Evolutionary conservation across 176 grass and related monocot genomes (phyloP), one percentile per base, ranked within the genome.

Genomic region (Oryza glumipatula): DNA sequence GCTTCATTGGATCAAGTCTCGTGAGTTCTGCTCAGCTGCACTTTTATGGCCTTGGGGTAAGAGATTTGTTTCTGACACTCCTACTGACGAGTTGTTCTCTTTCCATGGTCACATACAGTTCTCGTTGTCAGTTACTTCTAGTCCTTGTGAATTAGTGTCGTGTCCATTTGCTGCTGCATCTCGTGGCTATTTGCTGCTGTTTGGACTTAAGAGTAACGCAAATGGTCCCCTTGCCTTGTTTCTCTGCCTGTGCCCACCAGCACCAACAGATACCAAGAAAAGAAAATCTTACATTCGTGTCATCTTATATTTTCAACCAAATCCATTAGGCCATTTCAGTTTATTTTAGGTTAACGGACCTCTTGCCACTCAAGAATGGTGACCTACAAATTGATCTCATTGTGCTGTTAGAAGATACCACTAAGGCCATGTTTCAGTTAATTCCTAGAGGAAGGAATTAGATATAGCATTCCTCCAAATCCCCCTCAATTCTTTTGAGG

Each of bases 101-200:
- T 90, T 69, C 79, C 88, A 68, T 90, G 79, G 79, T 86, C 88
- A 90, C 74, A 5, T 15, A 90, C 88, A 90, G 88, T 79, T 67
- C 35, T 73, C 6, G 1, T 67, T 82, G 88, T 81, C 88, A 86
- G 88, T 7, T 52, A 12, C 83, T 67, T 72, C 23, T 83, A 58
- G 74, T 68, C 63, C 69, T 63, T 70, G 9, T 81, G 61, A 12
- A 63, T 51, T 74, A 74, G 48, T 70, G 13, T 71, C 11, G 0
- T 77, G 54, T 63, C 46, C 39, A 38, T 47, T 28, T 69, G 76
- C 76, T 70, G 36, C 46, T 63, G 58, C 58, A 6, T 70, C 46
- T 71, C 11, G 0, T 77, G 52, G 46, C 45, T 49, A 36, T 47
- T 28, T 75, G 76, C 70, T 70, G 24, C 46, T 76, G 82, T 81